These are phyloP conservation scores for Annulohypoxylon moriforme DNA, from an alignment of 495 filamentous ascomycete genomes.

Conservation along the genomic window DNA sequence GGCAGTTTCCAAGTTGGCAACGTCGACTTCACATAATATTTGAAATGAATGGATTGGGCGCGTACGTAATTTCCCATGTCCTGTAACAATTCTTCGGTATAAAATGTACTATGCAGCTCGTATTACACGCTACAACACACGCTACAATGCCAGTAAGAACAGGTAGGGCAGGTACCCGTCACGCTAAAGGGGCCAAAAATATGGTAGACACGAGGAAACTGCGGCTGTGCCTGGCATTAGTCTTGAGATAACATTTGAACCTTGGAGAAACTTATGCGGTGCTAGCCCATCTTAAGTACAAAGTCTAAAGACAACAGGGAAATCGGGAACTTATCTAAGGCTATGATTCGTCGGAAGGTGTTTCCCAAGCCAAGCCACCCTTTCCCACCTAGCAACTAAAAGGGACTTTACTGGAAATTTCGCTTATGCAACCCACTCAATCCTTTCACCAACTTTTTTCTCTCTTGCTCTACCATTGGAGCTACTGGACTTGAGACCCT, in stretches of 20 bases:
- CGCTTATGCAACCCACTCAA: slow-evolving; percentile 37
- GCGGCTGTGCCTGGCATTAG: slow-evolving; percentile 44
- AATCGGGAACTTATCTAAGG: slow-evolving; percentile 5
- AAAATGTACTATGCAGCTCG: neutral
- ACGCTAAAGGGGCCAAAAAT: slow-evolving; percentile 13
- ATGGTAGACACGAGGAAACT: slow-evolving; percentile 15
- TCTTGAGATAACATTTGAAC: slow-evolving; percentile 10
- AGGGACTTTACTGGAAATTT: slow-evolving; percentile 24
- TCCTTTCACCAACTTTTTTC: slow-evolving; percentile 19
- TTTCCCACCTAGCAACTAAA: neutral
- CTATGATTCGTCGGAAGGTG: slow-evolving; percentile 25
- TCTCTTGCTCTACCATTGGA: neutral
- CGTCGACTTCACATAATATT: neutral
- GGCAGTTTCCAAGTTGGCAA: neutral
- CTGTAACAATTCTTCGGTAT: neutral
- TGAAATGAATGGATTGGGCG: slow-evolving; percentile 10
- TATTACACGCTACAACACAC: slow-evolving; percentile 1
- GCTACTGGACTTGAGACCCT: neutral
- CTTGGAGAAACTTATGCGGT: slow-evolving; percentile 8
- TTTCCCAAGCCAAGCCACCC: neutral
- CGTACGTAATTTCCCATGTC: slow-evolving; percentile 7
- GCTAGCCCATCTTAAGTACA: slow-evolving; percentile 21
- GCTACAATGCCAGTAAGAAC: neutral
- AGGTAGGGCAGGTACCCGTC: slow-evolving; percentile 22
- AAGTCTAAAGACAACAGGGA: neutral